A percentile compares a stretch with the other conserved stretches of the same genome.
Conservation (phyloP, 2,329 filamentous ascomycete genomes). For the Fusarium zealandicum region DNA sequence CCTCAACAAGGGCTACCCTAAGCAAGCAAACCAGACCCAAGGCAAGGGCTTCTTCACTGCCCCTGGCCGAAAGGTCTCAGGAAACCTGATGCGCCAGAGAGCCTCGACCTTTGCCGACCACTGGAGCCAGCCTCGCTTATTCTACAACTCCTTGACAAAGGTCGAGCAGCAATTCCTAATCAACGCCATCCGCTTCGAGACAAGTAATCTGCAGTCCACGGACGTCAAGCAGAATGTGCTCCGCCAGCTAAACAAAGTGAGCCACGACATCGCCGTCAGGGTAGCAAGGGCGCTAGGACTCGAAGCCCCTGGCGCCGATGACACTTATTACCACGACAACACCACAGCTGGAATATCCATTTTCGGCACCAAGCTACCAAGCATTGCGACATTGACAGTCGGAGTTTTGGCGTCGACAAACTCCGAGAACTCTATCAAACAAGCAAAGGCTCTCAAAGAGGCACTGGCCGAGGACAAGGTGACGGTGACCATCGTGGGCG, state of each 20-base stretch:
- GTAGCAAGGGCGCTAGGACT: conserved; percentile 70
- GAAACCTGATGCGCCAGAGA: conserved; percentile 62
- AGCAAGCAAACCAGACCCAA: conserved; percentile 68
- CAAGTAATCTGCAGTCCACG: conserved; percentile 62
- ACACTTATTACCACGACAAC: conserved; percentile 73
- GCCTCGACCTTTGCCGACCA: conserved; percentile 74
- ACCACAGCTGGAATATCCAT: conserved; percentile 67
- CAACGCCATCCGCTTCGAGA: conserved; percentile 77
- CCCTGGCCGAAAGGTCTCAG: conserved; percentile 60
- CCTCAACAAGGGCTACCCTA: conserved; percentile 67
- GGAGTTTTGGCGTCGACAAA: conserved; percentile 63
- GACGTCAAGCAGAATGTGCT: conserved; percentile 71
- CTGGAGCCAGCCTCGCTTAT: conserved; percentile 75
- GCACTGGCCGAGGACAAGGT: conserved; percentile 60
- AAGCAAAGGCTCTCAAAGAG: conserved; percentile 59
- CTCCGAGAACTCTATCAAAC: conserved; percentile 52
- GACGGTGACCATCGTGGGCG: conserved; percentile 65
- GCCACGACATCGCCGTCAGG: conserved; percentile 70
- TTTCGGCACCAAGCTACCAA: conserved; percentile 64
- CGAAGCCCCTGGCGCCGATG: conserved; percentile 63
- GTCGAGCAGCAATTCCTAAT: conserved; percentile 75
- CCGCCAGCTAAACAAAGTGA: conserved; percentile 71
- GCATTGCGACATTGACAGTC: conserved; percentile 68
- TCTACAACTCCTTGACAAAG: conserved; percentile 74
- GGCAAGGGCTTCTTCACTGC: conserved; percentile 76